phyloP scores from a whole-genome alignment of 345 rosid species.

The Geranium brycei region DNA sequence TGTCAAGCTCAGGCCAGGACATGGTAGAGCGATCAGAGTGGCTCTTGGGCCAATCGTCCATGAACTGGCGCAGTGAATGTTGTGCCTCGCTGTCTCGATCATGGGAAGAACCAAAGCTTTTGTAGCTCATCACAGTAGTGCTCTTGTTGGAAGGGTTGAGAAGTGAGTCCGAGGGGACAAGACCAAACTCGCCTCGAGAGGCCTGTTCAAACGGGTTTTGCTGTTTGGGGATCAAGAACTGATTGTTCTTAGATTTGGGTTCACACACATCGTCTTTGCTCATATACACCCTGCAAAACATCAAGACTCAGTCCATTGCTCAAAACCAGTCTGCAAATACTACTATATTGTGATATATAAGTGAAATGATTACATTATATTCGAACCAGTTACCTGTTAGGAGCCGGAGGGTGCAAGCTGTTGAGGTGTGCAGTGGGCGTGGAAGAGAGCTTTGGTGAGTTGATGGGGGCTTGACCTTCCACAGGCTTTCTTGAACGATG shows the following conservation, averaged over 20 bases:
- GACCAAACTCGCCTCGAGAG: conserved; percentile 24
- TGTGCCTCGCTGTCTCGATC: conserved; percentile 24
- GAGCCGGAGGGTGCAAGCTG: conserved; percentile 27
- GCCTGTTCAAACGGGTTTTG: conserved; percentile 18
- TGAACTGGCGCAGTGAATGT: conserved; percentile 41
- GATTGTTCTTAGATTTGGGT: conserved; percentile 24
- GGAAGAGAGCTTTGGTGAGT: conserved; percentile 19
- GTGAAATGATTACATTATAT: not conserved
- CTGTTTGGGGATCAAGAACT: conserved; percentile 24
- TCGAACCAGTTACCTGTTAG: not conserved
- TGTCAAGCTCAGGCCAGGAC: conserved; percentile 36
- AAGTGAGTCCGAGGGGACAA: conserved; percentile 31
- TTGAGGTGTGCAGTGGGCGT: conserved; percentile 21
- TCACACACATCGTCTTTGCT: conserved; percentile 11
- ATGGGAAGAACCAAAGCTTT: not conserved
- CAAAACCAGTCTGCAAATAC: no score
- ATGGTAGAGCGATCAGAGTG: conserved; percentile 24
- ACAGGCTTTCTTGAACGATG: conserved; percentile 99
- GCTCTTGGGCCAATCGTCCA: conserved; percentile 44
- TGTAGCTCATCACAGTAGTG: conserved; percentile 21
- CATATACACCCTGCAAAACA: conserved; percentile 28
- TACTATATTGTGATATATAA: no score
- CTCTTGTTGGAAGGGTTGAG: conserved; percentile 29
- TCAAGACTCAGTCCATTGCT: not conserved
- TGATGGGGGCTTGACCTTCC: conserved; percentile 64